Evolutionary conservation across 2,329 filamentous ascomycete species (phyloP), one percentile per base, ranked within the genome.

Genomic region (Coniochaeta sp.): DNA sequence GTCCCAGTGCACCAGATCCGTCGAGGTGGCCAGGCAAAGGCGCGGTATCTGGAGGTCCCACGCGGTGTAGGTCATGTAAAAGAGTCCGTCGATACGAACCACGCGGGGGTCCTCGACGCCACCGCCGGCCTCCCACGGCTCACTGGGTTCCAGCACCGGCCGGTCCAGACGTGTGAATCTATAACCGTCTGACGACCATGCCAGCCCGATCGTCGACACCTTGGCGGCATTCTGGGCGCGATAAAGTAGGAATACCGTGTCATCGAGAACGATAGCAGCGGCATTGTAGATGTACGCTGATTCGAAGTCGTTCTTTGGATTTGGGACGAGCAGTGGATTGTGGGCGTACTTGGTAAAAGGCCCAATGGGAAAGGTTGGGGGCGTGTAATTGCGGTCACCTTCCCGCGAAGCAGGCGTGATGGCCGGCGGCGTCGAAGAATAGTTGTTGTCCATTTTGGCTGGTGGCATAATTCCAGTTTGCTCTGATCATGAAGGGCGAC

Each of bases 41-140:
- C 61, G 63, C 12, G 66, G 58, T 2, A 57, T 60, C 4, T 55
- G 59, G n/a, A 56, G 48, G 42, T 69, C 64, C 46, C 60, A 70
- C 2, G 52, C 64, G 4, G 67, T 69, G 52, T 70, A 70, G 1
- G 67, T 69, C 52, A 70, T 52, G 57, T 69, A 67, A 53, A 69
- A 68, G 0, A 64, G 64, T 1, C 66, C 65, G 27, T 69, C 66
- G 27, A 67, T 57, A 20, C 64, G 61, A 13, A 66, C 60, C 7
- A 70, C 58, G 14, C 67, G 60, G 9, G 67, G 66, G 51, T 70
- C 67, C 53, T 70, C 66, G 26, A 59, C 62, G 24, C 65, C 65
- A 28, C 67, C 66, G 3, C 57, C 55, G 6, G 55, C 53, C 48
- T 69, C 66, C 54, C 61, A 69, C 1, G 58, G 50, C 50, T 68